Percentiles rank a stretch among this genome's conserved stretches.
Evolutionary conservation across 305 asterid species (phyloP).

Genomic region (Withania somnifera): DNA sequence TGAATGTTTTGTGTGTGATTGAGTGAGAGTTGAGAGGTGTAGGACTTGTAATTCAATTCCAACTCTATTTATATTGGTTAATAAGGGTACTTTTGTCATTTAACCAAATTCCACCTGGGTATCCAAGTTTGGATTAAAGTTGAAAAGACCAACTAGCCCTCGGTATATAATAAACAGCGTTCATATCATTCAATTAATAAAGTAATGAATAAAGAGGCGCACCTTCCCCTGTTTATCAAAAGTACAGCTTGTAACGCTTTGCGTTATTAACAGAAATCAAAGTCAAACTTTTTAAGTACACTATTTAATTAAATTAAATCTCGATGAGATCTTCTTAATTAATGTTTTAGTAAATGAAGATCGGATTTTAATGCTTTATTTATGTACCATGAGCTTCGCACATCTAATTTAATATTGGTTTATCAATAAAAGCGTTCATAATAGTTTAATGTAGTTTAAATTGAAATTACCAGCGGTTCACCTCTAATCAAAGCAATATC

Average conservation of each 20-base stretch:
- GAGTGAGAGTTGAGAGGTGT: not conserved
- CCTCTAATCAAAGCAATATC: not conserved
- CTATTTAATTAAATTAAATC: not conserved
- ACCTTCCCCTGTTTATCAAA: not conserved
- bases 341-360: not conserved
- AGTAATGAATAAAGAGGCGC: not conserved
- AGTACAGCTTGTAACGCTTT: not conserved
- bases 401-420: not conserved
- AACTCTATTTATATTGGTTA: not conserved
- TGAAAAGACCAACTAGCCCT: not conserved
- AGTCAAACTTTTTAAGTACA: not conserved
- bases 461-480: not conserved
- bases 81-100: not conserved
- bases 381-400: not conserved
- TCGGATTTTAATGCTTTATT: not conserved
- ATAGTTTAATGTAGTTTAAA: not conserved
- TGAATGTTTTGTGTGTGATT: not conserved
- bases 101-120: not conserved
- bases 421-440: not conserved
- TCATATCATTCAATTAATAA: not conserved
- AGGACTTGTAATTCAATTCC: not conserved
- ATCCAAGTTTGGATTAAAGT: not conserved
- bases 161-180: not conserved
- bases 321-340: not conserved
- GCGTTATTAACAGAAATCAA: not conserved